Conservation (phyloP, 805 yeast genomes). For the Ogataea naganishii region DNA sequence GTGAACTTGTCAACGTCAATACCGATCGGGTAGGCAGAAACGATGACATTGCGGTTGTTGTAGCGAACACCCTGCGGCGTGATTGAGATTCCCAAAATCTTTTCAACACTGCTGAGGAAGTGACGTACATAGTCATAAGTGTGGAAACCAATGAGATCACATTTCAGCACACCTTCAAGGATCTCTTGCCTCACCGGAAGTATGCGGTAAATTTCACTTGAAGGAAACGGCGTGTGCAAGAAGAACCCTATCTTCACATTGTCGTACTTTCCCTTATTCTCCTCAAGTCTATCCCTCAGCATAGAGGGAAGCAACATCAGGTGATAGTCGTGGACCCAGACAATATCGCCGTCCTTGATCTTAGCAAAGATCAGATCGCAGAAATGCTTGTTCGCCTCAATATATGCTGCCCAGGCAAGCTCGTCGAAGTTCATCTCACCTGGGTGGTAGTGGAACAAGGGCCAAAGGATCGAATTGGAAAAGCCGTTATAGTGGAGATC, state of each 20-base stretch:
- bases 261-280: constrained; percentile 25
- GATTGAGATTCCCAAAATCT: constrained; percentile 74
- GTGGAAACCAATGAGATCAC: constrained; percentile 95
- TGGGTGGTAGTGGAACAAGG: constrained; percentile 96
- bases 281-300: constrained; percentile 56
- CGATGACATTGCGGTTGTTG: constrained; percentile 65
- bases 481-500: constrained; percentile 97
- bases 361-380: constrained; percentile 64
- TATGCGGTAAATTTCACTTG: constrained; percentile 91
- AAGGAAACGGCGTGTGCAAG: constrained; percentile 96
- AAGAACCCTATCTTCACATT: constrained; percentile 85
- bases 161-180: constrained; percentile 81
- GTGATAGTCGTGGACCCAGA: constrained; percentile 98
- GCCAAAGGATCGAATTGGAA: constrained; percentile 93
- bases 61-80: constrained; percentile 86
- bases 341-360: constrained; percentile 73
- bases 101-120: constrained; percentile 80
- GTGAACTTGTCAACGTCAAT: constrained; percentile 90
- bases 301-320: constrained; percentile 90
- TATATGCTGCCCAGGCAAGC: constrained; percentile 95
- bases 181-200: constrained; percentile 93
- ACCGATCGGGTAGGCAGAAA: constrained; percentile 99
- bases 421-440: constrained; percentile 99
- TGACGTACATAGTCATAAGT: constrained; percentile 99
- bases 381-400: constrained; percentile 81